Base-by-base conservation (phyloP, 495 filamentous ascomycete species). In the Aspergillus bertholletiae region DNA sequence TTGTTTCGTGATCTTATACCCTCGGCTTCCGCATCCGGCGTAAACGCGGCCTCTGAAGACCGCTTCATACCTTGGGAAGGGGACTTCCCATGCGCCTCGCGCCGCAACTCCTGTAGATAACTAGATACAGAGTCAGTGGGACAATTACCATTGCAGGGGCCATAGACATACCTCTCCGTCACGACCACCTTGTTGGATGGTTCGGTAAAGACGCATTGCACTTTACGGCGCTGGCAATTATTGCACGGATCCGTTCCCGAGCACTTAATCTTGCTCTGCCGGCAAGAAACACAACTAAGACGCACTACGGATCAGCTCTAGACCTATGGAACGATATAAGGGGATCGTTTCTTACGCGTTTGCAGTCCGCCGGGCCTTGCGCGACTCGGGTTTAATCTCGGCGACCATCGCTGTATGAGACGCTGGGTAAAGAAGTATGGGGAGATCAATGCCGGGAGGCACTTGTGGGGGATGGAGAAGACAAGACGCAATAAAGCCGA, bases 241-340 rank as follows among this genome's bases (percentile, higher is more conserved):
- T 53, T 58, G 50, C 70, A 73, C 15, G 70, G 70, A 5, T 62
- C 58, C 5, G 52, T 44, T 30, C 67, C 68, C 9, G 70, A 70
- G 57, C 70, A 75, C 55, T 69, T 72, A 47, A 72, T 73, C 53
- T 75, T 75, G 53, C 70, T 69, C 37, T 67, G 60, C 2, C 72
- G 65, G 37, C 70, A 73, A 20, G 68, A 60, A 44, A 59, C 46
- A 44, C 68, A 71, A 50, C 71, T 74, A 43, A n/a, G 30, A 5
- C 20, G 22, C 48, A 20, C 43, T 11, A 20, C 17, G 27, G n/a
- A 18, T 43, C 46, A 52, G 43, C 4, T 28, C 24, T 21, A 17
- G n/a, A n/a, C n/a, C n/a, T n/a, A n/a, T n/a, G n/a, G 23, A 32
- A 27, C 20, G 5, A 34, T 32, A 26, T 32, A 12, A 22, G 8